Evolutionary conservation across 78 protist species (phyloP).

Genomic region (Polysphondylium violaceum): DNA sequence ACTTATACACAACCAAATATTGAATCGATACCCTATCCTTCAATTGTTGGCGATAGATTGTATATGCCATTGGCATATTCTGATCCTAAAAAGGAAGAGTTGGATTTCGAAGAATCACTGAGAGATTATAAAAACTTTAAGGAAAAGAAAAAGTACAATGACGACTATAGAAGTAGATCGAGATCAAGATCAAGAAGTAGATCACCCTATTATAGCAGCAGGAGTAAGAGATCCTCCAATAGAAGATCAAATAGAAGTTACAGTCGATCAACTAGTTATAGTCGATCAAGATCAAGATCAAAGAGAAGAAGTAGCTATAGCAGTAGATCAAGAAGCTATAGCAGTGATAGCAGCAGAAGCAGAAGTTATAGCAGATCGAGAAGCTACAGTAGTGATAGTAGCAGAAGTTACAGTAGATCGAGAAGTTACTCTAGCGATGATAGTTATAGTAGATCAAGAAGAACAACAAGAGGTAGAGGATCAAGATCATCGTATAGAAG

Average conservation of each 20-base stretch:
- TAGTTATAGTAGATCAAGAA: neutral
- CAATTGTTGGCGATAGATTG: slow-evolving; percentile 61
- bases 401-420: neutral
- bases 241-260: slow-evolving; percentile 34
- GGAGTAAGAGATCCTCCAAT: neutral
- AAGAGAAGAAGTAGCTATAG: slow-evolving; percentile 34
- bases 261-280: neutral
- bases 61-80: slow-evolving; percentile 59
- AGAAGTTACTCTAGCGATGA: neutral
- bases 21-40: slow-evolving; percentile 50
- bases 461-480: neutral
- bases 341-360: neutral
- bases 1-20: slow-evolving; percentile 17
- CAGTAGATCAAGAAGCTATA: neutral
- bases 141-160: slow-evolving; percentile 44
- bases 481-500: neutral
- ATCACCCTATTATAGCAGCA: neutral
- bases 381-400: neutral
- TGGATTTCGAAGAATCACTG: slow-evolving; percentile 40
- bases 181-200: slow-evolving; percentile 27
- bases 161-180: slow-evolving; percentile 2
- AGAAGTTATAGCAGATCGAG: neutral
- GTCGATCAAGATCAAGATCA: slow-evolving; percentile 26
- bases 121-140: slow-evolving; percentile 53
- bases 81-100: neutral